Evolutionary conservation across 805 yeast species (phyloP), one percentile per base, ranked within the genome.

Genomic region (Barnettozyma populi): DNA sequence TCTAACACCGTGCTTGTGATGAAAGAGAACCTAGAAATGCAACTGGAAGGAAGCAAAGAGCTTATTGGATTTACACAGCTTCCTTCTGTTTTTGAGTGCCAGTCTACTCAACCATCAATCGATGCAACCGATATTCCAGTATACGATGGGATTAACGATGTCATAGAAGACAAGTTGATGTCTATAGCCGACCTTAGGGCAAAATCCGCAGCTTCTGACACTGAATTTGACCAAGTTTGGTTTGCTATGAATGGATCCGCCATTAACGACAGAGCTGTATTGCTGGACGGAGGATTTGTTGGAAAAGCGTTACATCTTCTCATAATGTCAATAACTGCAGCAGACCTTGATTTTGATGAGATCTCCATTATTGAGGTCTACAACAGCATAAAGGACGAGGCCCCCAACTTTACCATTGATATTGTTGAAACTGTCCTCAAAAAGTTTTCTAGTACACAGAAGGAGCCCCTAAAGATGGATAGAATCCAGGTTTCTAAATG

Each of bases 1-100:
- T 86, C 97, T 7, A 90, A 92, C 63, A 77, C 92, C 5, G 82
- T 86, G n/a, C 62, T 89, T 54, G 51, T 90, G 20, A 60, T 79
- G 61, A 63, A 63, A 21, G 42, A 48, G 19, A 36, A 23, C n/a
- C 61, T 56, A 5, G 55, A 60, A 0, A 54, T 49, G 57, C 6
- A 60, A 65, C 1, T 11, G 16, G 58, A 52, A 5, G 57, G 52
- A 7, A 45, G 69, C 1, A 52, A 53, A 13, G 45, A 45, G 63
- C 13, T 64, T 21, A 47, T 71, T 63, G 65, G 72, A 47, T 57
- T 65, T 56, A 47, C 66, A 13, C 55, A 57, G 5, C 68, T 73
- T 40, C 55, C 60, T 5, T 60, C 62, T 4, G 71, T 69, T 32
- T 66, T 68, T 36, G 80, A 75, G 50, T 62, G 69, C 5, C 61